Evolutionary conservation across 2,329 filamentous ascomycete genomes (phyloP), one percentile per base, ranked within the genome.

Genomic region (Metarhizium guizhouense): DNA sequence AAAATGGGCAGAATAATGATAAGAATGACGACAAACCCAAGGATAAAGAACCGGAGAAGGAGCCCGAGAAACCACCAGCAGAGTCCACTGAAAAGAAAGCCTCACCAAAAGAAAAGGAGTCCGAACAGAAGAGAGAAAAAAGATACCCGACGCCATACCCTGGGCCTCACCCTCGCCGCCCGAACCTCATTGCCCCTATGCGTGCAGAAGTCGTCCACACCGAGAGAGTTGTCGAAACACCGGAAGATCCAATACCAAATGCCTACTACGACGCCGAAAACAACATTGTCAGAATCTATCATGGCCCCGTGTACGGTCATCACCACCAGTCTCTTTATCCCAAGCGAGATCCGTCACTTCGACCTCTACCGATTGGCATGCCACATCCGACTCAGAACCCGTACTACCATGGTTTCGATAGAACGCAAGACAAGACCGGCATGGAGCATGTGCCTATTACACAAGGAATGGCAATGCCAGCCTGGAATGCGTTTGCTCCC

Each of bases 181-280:
- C 76, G 0, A 72, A 78, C 48, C 70, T 77, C 52, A 69, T 83
- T 47, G 68, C 77, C 60, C 76, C 78, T 2, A 68, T 75, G 45
- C 71, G 72, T 30, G 71, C 77, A 30, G 72, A 79, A 51, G 73
- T 81, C 18, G 64, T 84, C 38, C 74, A 81, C 54, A 73, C 81
- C 2, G 81, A 85, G 62, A 77, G 82, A 58, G 72, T 80, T 2
- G 67, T 84, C 20, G 80, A 83, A 60, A 69, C 67, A 1, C 69
- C 71, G 3, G 68, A 75, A 47, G 81, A 84, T 58, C 81, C 81
- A 8, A 72, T 73, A 2, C 82, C 81, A 13, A 85, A 85, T 61
- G 79, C 82, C 47, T 85, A 80, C 62, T 79, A 77, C 61, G 81
- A 85, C 61, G 64, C 70, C n/a, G 70, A 73, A 49, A 72, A 75